Conservation (phyloP, 1,139 yeast genomes). For the Candida gigantensis region DNA sequence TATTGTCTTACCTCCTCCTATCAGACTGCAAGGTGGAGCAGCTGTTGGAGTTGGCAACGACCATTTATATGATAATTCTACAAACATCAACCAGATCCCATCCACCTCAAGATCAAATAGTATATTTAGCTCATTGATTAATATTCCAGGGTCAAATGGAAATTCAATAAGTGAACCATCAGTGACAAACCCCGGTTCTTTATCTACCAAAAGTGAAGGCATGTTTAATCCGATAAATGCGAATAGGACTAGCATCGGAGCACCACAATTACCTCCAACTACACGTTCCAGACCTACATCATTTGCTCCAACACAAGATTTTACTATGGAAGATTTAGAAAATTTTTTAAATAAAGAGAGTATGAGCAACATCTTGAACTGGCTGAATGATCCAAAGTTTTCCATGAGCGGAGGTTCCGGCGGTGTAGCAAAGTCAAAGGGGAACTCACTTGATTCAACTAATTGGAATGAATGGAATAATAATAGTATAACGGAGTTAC, state of each 20-base stretch:
- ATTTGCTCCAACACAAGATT: constrained; percentile 20
- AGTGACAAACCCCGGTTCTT: not conserved
- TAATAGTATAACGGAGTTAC: constrained; percentile 38
- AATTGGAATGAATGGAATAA: constrained; percentile 19
- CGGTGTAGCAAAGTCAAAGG: constrained; percentile 20
- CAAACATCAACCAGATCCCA: constrained; percentile 1
- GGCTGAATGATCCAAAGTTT: constrained; percentile 22
- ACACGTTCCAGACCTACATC: constrained; percentile 19
- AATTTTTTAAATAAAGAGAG: constrained; percentile 46
- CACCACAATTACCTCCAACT: constrained; percentile 14
- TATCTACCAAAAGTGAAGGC: not conserved
- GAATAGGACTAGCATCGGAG: constrained; percentile 5
- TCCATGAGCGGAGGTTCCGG: constrained; percentile 8
- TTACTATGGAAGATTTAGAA: constrained; percentile 44
- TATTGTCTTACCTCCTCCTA: constrained; percentile 34
- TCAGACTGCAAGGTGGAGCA: constrained; percentile 15
- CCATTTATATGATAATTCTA: constrained; percentile 10
- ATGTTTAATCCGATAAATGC: constrained; percentile 9
- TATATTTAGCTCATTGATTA: constrained; percentile 44
- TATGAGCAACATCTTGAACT: constrained; percentile 33
- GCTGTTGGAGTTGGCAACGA: too few species aligned
- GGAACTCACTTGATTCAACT: constrained; percentile 33
- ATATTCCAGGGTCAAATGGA: constrained; percentile 37
- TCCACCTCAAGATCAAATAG: constrained; percentile 34
- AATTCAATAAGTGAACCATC: constrained; percentile 36